Evolutionary conservation across 805 yeast genomes (phyloP).

Genomic region (Saccharomyces jurei): DNA sequence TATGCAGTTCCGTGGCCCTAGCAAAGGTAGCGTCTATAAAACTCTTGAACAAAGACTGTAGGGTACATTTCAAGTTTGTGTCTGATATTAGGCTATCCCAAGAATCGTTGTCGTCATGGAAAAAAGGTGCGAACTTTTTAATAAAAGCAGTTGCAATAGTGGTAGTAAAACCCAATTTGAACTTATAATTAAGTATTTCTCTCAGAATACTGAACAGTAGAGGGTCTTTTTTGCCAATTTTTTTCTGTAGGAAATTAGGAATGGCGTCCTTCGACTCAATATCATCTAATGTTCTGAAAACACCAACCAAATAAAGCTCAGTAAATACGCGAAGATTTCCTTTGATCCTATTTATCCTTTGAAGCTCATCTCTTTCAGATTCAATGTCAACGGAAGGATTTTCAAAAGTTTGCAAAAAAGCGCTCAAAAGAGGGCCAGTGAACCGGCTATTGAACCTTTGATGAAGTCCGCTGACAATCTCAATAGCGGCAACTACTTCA

Average conservation of each 20-base stretch:
- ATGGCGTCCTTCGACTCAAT: conserved; percentile 32
- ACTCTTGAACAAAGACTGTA: conserved; percentile 34
- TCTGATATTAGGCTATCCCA: conserved; percentile 25
- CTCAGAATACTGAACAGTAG: conserved; percentile 37
- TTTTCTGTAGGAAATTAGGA: conserved; percentile 38
- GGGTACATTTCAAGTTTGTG: conserved; percentile 16
- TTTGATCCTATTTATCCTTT: conserved; percentile 37
- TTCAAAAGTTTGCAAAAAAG: conserved; percentile 36
- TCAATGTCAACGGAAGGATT: conserved; percentile 22
- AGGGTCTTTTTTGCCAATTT: conserved; percentile 31
- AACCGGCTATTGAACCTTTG: conserved; percentile 57
- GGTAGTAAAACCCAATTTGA: conserved; percentile 30
- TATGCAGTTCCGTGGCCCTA: conserved; percentile 31
- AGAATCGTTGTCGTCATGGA: conserved; percentile 26
- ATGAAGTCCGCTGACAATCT: conserved; percentile 63
- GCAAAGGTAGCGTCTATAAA: conserved; percentile 39
- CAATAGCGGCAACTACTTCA: conserved; percentile 58
- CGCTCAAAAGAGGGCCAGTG: conserved; percentile 40
- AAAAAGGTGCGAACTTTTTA: conserved; percentile 36
- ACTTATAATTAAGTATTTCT: conserved; percentile 38
- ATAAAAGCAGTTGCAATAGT: conserved; percentile 41
- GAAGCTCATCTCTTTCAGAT: conserved; percentile 38
- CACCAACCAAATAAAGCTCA: conserved; percentile 52
- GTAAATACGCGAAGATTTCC: conserved; percentile 42
- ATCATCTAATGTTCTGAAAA: conserved; percentile 42